These are phyloP conservation scores for Nannizzia gypsea DNA, from an alignment of 2,329 filamentous ascomycete genomes.

Conservation along the genomic window DNA sequence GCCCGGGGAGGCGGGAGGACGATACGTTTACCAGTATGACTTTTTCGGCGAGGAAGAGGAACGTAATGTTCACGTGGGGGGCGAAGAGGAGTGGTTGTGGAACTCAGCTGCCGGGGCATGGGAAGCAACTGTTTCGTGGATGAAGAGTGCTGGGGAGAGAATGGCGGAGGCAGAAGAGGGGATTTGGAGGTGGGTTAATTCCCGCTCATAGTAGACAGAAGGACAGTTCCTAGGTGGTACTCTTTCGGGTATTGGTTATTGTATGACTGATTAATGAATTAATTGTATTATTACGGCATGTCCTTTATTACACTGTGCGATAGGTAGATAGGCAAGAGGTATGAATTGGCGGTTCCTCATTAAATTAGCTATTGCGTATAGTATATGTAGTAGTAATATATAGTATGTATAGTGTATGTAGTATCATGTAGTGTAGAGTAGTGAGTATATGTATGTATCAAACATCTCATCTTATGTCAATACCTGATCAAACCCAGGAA, in stretches of 20 bases:
- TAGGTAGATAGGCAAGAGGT: neutral
- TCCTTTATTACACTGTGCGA: no score
- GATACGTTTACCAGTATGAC: constrained; percentile 12
- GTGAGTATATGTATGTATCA: no score
- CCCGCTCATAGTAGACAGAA: no score
- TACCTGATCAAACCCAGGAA: neutral
- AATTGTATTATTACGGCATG: no score
- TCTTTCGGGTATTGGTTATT: no score
- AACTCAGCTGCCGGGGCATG: constrained; percentile 24
- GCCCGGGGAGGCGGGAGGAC: constrained; percentile 11
- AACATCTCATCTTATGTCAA: neutral
- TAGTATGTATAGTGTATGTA: neutral
- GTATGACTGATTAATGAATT: no score
- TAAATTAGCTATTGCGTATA: neutral
- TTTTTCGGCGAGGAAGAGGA: neutral
- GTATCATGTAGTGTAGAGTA: no score
- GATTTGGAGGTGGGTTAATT: constrained; percentile 30
- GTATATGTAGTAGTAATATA: neutral
- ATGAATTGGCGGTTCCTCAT: neutral
- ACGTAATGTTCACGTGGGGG: constrained; percentile 35
- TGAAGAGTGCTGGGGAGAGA: constrained; percentile 17
- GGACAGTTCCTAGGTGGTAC: no score
- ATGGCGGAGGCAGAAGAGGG: constrained; percentile 40
- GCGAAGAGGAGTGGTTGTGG: constrained; percentile 54
- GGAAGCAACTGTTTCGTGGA: constrained; percentile 19